Percentiles rank a stretch among this genome's conserved stretches.
Conservation (phyloP, 441 rosid species). For the Brassica balearica region DNA sequence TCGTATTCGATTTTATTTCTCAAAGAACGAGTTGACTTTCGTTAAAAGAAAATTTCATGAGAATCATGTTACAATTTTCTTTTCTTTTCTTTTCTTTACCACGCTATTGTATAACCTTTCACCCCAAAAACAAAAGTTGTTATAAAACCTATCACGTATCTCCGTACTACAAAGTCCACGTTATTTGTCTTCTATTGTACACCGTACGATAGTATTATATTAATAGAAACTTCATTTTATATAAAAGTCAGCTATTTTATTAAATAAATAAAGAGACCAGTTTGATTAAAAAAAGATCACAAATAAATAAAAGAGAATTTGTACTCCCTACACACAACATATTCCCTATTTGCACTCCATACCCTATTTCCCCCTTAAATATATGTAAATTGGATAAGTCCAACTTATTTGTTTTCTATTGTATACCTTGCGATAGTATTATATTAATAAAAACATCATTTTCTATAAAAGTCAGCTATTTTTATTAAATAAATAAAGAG, state of each 20-base stretch:
- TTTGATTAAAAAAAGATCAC: background rate
- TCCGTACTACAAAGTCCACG: constrained; percentile 12
- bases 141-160: constrained; percentile 14
- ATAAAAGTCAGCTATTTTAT: background rate
- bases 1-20: background rate
- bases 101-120: background rate
- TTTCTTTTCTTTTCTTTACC: constrained; percentile 2
- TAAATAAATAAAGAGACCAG: background rate
- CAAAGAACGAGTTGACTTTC: constrained; percentile 10
- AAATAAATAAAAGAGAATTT: no score
- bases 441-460: background rate
- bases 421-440: background rate
- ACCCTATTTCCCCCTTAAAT: no score
- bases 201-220: background rate
- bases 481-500: background rate
- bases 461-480: background rate
- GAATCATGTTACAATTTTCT: background rate
- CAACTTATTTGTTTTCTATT: background rate
- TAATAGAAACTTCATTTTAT: background rate
- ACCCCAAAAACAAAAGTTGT: background rate
- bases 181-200: background rate
- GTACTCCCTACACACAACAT: no score
- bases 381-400: background rate
- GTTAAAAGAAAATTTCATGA: background rate
- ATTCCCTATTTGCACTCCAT: no score